Evolutionary conservation across 495 filamentous ascomycete genomes (phyloP).

Genomic region (Penicillium waksmanii): DNA sequence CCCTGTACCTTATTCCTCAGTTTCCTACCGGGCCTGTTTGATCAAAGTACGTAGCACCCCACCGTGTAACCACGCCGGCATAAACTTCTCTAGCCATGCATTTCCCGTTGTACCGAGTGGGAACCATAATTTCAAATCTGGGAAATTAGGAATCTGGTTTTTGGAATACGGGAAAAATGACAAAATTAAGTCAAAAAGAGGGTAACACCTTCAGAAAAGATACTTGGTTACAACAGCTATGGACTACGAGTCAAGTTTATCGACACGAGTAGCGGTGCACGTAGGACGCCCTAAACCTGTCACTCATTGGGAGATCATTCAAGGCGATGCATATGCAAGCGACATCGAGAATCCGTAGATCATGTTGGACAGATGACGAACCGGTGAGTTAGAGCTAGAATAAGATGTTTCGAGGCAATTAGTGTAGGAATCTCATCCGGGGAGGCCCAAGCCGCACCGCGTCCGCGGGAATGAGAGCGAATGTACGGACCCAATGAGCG

Average conservation of each 20-base stretch:
- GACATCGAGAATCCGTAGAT: conserved; percentile 1
- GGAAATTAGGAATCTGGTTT: not conserved
- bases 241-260: not conserved
- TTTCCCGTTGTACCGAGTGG: not conserved
- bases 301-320: not conserved
- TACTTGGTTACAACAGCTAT: not conserved
- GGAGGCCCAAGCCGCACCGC: conserved; percentile 4
- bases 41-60: not conserved
- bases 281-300: not conserved
- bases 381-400: conserved; percentile 9
- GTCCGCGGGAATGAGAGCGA: conserved; percentile 18
- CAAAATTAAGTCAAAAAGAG: not conserved
- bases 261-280: not conserved
- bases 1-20: not conserved
- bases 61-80: conserved; percentile 7
- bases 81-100: conserved; percentile 1
- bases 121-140: not conserved
- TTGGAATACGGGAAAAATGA: not conserved
- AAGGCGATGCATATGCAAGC: not conserved
- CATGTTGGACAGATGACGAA: not conserved
- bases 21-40: not conserved
- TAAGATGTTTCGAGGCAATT: conserved; percentile 2
- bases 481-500: conserved; percentile 10
- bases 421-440: not conserved
- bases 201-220: not conserved